A percentile compares a stretch with the other conserved stretches of the same genome.
phyloP scores from a whole-genome alignment of 768 basidiomycete species.

The Boletus barrowsii region DNA sequence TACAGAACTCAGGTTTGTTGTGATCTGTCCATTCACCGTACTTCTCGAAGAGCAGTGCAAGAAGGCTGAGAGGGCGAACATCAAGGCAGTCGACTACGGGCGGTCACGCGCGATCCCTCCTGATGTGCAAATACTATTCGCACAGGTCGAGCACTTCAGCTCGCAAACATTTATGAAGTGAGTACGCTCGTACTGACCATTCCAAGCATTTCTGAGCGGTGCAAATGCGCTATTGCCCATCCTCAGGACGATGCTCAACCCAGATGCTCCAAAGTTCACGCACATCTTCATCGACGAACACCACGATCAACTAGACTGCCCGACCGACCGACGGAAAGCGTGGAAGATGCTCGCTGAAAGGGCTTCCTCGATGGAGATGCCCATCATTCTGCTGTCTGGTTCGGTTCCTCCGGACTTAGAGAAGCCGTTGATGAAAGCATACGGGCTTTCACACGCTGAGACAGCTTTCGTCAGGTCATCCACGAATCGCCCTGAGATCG shows the following conservation, averaged over 20 bases:
- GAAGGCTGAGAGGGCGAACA: too few species aligned
- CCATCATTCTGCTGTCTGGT: conserved; percentile 1
- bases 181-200: neutral
- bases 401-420: neutral
- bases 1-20: too few species aligned
- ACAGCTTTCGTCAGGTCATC: neutral
- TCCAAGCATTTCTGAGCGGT: neutral
- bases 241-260: neutral
- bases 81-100: too few species aligned
- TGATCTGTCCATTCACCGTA: too few species aligned
- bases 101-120: too few species aligned
- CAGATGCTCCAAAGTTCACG: neutral
- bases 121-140: too few species aligned
- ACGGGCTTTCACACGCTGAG: neutral
- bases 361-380: neutral
- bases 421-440: neutral
- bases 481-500: conserved; percentile 1
- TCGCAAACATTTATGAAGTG: neutral
- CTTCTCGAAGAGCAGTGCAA: too few species aligned
- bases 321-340: neutral
- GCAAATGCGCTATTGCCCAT: neutral
- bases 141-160: conserved; percentile 4
- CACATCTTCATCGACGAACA: conserved; percentile 2
- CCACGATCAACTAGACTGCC: conserved; percentile 7
- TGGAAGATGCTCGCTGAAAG: neutral